phyloP scores from a whole-genome alignment of 2,329 filamentous ascomycete genomes.

The Phyllachora maydis region DNA sequence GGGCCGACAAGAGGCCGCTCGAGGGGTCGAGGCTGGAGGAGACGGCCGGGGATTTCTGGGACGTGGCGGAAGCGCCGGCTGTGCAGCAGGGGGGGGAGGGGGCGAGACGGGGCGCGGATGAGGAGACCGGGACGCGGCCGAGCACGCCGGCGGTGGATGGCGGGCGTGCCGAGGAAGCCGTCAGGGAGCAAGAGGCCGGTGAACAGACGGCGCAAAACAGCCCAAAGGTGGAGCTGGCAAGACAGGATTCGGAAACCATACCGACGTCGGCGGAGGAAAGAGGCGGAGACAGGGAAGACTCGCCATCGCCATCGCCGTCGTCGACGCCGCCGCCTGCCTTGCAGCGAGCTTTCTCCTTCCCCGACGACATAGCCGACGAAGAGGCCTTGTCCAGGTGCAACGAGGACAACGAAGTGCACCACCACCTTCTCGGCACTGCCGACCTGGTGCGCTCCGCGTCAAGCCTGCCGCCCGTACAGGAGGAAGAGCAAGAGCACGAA shows the following conservation, averaged over 20 bases:
- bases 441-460: constrained; percentile 21
- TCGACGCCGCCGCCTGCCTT: too few relatives aligned
- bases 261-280: constrained; percentile 4
- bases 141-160: too few relatives aligned
- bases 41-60: constrained; percentile 12
- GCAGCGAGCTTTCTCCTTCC: constrained; percentile 9
- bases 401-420: constrained; percentile 2
- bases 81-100: neutral
- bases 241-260: constrained; percentile 11
- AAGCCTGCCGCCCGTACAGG: constrained; percentile 28
- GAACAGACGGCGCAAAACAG: too few relatives aligned
- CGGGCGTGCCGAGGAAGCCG: too few relatives aligned
- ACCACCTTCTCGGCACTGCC: too few relatives aligned
- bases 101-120: constrained; percentile 5
- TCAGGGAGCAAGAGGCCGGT: too few relatives aligned
- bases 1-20: constrained; percentile 15
- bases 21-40: constrained; percentile 7
- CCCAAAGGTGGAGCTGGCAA: constrained; percentile 7
- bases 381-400: constrained; percentile 8
- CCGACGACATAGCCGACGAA: constrained; percentile 10
- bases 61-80: neutral
- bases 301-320: too few relatives aligned
- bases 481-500: constrained; percentile 25
- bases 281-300: constrained; percentile 4
- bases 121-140: constrained; percentile 1